Percentiles rank a stretch among this genome's conserved stretches.
Evolutionary conservation across 768 basidiomycete species (phyloP).

Genomic region (Phanerodontia chrysosporium): DNA sequence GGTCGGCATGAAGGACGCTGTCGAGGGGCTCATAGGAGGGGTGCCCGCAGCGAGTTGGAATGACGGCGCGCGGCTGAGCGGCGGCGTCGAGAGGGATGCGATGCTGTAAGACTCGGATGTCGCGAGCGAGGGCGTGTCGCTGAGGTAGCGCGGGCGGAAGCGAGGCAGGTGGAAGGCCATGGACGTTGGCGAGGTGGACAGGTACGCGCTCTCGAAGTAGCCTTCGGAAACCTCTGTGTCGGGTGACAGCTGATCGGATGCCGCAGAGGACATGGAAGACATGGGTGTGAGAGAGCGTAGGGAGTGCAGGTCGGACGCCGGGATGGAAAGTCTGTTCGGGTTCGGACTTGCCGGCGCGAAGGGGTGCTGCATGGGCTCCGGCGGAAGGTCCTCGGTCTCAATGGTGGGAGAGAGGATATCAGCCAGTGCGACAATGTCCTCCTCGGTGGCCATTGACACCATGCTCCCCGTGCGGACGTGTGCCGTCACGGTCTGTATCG

Average conservation of each 20-base stretch:
- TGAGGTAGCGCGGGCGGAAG: constrained; percentile 30
- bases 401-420: constrained; percentile 38
- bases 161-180: constrained; percentile 31
- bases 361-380: not conserved
- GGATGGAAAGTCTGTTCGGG: not conserved
- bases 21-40: constrained; percentile 24
- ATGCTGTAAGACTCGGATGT: constrained; percentile 26
- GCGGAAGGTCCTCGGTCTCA: not conserved
- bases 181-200: constrained; percentile 17
- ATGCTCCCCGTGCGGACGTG: constrained; percentile 33
- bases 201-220: constrained; percentile 21
- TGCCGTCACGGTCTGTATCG: not conserved
- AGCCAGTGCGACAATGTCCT: constrained; percentile 47
- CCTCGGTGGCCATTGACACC: constrained; percentile 45
- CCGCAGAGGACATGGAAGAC: not conserved
- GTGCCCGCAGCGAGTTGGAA: constrained; percentile 27
- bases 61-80: constrained; percentile 22
- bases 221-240: constrained; percentile 30
- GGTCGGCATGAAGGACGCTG: constrained; percentile 24
- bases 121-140: constrained; percentile 45
- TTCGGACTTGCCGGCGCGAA: not conserved
- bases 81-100: constrained; percentile 21
- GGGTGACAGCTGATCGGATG: constrained; percentile 15
- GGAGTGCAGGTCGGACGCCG: not conserved
- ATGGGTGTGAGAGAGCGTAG: no score